phyloP scores from a whole-genome alignment of 345 rosid genomes.

The Rhodamnia rubescens region DNA sequence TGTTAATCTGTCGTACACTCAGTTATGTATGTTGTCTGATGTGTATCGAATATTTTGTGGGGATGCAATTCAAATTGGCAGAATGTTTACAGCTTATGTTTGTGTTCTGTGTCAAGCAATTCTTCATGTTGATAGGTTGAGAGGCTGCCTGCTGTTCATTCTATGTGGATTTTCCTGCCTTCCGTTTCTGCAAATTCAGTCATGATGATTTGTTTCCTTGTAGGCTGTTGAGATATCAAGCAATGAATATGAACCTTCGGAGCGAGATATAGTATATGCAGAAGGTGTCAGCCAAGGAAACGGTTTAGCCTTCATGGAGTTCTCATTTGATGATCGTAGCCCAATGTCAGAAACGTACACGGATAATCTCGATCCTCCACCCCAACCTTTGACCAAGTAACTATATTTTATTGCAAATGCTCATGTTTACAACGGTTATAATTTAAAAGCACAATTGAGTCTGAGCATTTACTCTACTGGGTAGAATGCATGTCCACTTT shows the following conservation, averaged over 20 bases:
- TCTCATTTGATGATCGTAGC: slow-evolving; percentile 75
- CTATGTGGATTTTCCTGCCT: neutral
- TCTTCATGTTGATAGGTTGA: neutral
- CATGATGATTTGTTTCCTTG: slow-evolving; percentile 7
- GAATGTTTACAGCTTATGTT: neutral
- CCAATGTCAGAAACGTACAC: slow-evolving; percentile 83
- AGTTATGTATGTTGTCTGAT: neutral
- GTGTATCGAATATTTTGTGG: neutral
- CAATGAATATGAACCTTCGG: slow-evolving; percentile 94
- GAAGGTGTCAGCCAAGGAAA: slow-evolving; percentile 98
- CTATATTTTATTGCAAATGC: neutral
- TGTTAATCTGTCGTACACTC: neutral
- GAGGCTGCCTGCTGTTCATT: neutral
- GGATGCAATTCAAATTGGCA: neutral
- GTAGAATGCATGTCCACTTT: neutral
- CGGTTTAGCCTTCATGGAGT: slow-evolving; percentile 93
- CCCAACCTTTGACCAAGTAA: slow-evolving; percentile 61
- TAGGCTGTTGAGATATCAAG: slow-evolving; percentile 97
- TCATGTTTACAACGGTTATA: neutral
- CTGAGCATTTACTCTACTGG: neutral
- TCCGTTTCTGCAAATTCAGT: neutral
- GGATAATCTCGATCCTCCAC: slow-evolving; percentile 52
- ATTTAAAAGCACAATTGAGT: neutral
- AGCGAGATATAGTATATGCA: slow-evolving; percentile 80
- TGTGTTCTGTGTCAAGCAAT: neutral